Base-by-base conservation (phyloP, 148 eudicot genomes). In the Selenicereus undatus region DNA sequence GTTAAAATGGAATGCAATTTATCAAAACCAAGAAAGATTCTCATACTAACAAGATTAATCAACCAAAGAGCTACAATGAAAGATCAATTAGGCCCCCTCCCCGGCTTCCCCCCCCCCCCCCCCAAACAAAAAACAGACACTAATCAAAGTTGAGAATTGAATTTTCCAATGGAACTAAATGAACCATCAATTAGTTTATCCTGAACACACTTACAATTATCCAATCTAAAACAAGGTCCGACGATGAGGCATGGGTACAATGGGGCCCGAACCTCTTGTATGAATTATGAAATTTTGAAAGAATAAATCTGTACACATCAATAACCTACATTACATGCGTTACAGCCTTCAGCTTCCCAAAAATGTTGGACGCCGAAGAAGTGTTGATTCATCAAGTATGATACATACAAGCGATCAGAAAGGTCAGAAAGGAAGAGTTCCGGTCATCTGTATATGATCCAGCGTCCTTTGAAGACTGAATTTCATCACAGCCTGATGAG, bases 381-480 rank as follows among this genome's bases (percentile, higher is more conserved):
- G 26, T n/a, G 35, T 18, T 42, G 2, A 20, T 51, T 4, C 3
- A 20, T 3, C 24, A 5, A 12, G 32, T 24, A 62, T 68, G n/a
- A 66, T 39, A 78, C 52, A 66, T 13, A 5, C 10, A 39, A 51
- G 43, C 43, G 43, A 4, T 8, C 64, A 70, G 62, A 42, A 30
- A 68, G 74, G 74, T 89, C 79, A 93, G 78, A 74, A 91, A 42
- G 97, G 97, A 80, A 91, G 89, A 76, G 35, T 84, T 52, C 94
- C 94, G 21, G 94, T 89, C 72, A 89, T 73, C 82, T 84, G 86
- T 45, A 93, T 81, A 84, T 93, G 97, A 24, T 91, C 91, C 29
- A 93, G 85, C 27, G 97, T 91, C 65, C 85, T 88, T 39, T 56
- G 81, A 79, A 93, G 91, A 27, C 97, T 91, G 79, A 85, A 93